Conservation (phyloP, 768 basidiomycete species). For the Lentinula sp. region DNA sequence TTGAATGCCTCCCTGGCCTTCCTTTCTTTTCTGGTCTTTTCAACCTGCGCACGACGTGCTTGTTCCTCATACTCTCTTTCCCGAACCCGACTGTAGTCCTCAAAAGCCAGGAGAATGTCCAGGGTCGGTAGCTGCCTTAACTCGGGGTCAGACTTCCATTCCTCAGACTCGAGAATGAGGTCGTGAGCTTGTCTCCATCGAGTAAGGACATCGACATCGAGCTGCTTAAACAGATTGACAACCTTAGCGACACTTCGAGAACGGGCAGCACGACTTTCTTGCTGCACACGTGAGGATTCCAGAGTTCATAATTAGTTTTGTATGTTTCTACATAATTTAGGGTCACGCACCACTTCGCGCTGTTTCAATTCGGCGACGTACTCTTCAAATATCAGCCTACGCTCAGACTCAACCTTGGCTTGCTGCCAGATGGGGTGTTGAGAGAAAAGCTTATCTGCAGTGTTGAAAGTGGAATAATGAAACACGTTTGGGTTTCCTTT, state of each 20-base stretch:
- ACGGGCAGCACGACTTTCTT: slow-evolving; percentile 73
- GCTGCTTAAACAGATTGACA: slow-evolving; percentile 75
- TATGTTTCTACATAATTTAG: background rate
- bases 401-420: slow-evolving; percentile 78
- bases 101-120: slow-evolving; percentile 89
- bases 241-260: slow-evolving; percentile 79
- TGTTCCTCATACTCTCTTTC: slow-evolving; percentile 92
- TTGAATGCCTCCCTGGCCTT: slow-evolving; percentile 91
- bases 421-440: slow-evolving; percentile 91
- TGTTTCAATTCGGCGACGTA: slow-evolving; percentile 82
- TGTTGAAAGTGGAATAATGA: slow-evolving; percentile 86
- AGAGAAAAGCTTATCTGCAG: slow-evolving; percentile 80
- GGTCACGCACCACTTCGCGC: slow-evolving; percentile 73
- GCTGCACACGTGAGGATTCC: slow-evolving; percentile 33
- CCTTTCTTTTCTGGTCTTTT: slow-evolving; percentile 78
- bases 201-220: slow-evolving; percentile 89
- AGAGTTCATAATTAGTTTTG: background rate
- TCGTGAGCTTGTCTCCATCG: slow-evolving; percentile 86
- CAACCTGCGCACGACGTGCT: slow-evolving; percentile 70
- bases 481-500: slow-evolving; percentile 84
- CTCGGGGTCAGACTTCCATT: slow-evolving; percentile 73
- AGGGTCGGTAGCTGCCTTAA: slow-evolving; percentile 81
- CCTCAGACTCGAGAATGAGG: slow-evolving; percentile 67
- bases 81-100: slow-evolving; percentile 86
- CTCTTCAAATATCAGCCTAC: slow-evolving; percentile 86